Base-by-base conservation (phyloP, 169 alveolate genomes). In the Plasmodium reichenowi region DNA sequence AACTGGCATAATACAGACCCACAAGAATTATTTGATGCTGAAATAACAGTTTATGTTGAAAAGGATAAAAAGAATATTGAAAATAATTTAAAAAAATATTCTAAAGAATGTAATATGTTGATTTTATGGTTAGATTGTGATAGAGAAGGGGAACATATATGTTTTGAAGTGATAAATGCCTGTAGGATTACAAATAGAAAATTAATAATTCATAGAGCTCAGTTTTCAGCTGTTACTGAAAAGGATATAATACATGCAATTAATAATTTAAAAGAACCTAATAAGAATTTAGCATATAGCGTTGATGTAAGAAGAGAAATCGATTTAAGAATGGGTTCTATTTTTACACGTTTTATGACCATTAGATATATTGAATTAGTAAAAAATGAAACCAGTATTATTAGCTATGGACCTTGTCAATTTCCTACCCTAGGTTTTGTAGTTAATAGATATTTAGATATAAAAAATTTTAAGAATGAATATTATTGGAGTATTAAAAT, bases 41-140 rank as follows among this genome's bases (percentile, higher is more conserved):
- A 98, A 3, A 95, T 96, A 29, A 96, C 97, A 88, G 83, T 89
- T 43, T 97, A 96, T 70, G 98, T 98, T 20, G 92, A 91, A 24
- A 72, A 75, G 3, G 93, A 94, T 74, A 70, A 93, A 92, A 60
- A 93, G 90, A 93, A 86, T n/a, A 91, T 98, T 45, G 96, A 97
- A 59, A 93, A 93, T 50, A 98, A 96, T 73, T 95, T 98, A 72
- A 95, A 95, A 88, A 93, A 95, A 54, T 97, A 96, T 88, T 96
- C 99, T 8, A 93, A 85, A 70, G 97, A 97, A 74, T 96, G 98
- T 76, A 95, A 93, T 76, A 94, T 94, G 78, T 72, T 98, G 78
- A 98, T 99, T 15, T 97, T 99, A 47, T 99, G 99, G 99, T 96
- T 99, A 22, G 99, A 99, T 93, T 98, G 99, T 88, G 99, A 99